phyloP scores from a whole-genome alignment of 1,284 basidiomycete genomes.

The Irpex sp. region DNA sequence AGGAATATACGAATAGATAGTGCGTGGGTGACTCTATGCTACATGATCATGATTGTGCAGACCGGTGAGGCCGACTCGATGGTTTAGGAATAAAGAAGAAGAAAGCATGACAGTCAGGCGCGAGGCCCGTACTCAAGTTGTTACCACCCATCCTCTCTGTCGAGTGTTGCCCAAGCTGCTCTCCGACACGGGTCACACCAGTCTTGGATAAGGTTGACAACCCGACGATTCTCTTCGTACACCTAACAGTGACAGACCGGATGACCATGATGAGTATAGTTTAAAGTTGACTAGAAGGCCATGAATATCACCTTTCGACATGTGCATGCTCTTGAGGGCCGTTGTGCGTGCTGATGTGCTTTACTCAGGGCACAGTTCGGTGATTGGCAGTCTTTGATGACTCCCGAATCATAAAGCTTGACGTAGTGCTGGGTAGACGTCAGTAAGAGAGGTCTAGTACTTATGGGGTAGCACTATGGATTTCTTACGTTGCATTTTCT shows the following conservation, averaged over 20 bases:
- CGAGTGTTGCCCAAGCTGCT: conserved; percentile 26
- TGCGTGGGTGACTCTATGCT: not conserved
- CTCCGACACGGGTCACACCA: conserved; percentile 26
- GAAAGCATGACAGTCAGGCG: not conserved
- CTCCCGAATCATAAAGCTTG: conserved; percentile 29
- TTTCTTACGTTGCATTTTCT: conserved; percentile 26
- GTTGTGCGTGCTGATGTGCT: conserved; percentile 24
- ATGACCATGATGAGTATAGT: not conserved
- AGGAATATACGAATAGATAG: not conserved
- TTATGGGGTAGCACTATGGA: not conserved
- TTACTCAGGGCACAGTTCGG: conserved; percentile 25
- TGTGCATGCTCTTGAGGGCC: conserved; percentile 17
- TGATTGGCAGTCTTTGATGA: conserved; percentile 28
- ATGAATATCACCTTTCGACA: conserved; percentile 22
- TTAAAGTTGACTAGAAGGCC: not conserved
- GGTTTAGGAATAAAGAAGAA: not conserved
- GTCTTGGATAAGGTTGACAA: conserved; percentile 28
- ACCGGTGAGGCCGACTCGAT: not conserved
- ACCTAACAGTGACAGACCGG: conserved; percentile 13
- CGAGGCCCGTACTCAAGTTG: no score
- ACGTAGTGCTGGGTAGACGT: conserved; percentile 25
- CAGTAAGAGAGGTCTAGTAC: not conserved
- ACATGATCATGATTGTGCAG: not conserved
- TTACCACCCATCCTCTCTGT: conserved; percentile 20
- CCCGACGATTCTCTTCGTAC: conserved; percentile 24